Evolutionary conservation across 768 basidiomycete genomes (phyloP).

Genomic region (Xanthoconium purpureum): DNA sequence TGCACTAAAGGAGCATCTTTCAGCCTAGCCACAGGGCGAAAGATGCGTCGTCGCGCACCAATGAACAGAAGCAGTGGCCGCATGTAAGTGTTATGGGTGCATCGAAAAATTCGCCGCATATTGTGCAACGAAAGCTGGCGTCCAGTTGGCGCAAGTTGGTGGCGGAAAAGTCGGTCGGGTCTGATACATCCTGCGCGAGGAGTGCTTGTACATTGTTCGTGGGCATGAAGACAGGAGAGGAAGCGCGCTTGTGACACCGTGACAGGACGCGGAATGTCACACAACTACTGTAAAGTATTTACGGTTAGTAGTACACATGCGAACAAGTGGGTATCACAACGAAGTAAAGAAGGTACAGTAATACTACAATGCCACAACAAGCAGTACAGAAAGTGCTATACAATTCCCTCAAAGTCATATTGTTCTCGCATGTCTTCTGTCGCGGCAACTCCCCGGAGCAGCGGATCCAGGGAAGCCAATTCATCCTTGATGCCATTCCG

Average conservation of each 20-base stretch:
- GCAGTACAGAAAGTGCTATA: constrained; percentile 21
- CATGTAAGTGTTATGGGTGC: constrained; percentile 72
- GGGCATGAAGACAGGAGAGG: constrained; percentile 13
- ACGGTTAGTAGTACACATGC: too few species aligned
- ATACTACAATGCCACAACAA: constrained; percentile 25
- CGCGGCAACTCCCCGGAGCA: constrained; percentile 56
- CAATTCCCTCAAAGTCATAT: constrained; percentile 43
- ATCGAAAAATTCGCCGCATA: constrained; percentile 71
- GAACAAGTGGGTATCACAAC: too few species aligned
- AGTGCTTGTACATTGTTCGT: constrained; percentile 30
- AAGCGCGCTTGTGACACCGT: constrained; percentile 22
- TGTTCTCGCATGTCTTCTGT: constrained; percentile 38
- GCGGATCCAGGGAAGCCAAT: constrained; percentile 74
- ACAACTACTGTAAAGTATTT: not conserved
- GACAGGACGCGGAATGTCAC: constrained; percentile 26
- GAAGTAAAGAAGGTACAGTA: constrained; percentile 11
- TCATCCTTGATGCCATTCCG: constrained; percentile 80
- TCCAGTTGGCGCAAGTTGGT: constrained; percentile 64
- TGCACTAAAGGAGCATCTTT: constrained; percentile 49
- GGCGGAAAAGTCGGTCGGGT: constrained; percentile 69
- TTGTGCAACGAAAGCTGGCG: constrained; percentile 63
- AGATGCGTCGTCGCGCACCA: constrained; percentile 41
- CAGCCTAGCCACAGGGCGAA: constrained; percentile 2
- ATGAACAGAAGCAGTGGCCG: constrained; percentile 81
- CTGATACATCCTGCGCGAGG: constrained; percentile 42